Evolutionary conservation across 2,329 filamentous ascomycete species (phyloP).

Genomic region (Neurospora sp.): DNA sequence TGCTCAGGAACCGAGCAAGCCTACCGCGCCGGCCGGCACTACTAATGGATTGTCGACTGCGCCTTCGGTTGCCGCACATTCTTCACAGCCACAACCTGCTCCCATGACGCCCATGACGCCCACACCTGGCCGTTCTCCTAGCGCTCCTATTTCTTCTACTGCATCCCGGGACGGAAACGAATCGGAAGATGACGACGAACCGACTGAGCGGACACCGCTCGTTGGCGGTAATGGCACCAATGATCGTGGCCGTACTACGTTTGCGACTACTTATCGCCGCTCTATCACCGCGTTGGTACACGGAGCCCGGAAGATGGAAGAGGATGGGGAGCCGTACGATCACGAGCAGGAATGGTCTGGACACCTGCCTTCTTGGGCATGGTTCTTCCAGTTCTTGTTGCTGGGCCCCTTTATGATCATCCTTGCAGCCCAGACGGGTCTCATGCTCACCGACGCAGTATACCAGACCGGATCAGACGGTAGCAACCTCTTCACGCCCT

Average conservation of each 20-base stretch:
- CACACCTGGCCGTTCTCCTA: slow-evolving; percentile 27
- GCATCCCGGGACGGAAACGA: slow-evolving; percentile 22
- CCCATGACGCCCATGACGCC: slow-evolving; percentile 32
- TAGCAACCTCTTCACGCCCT: slow-evolving; percentile 59
- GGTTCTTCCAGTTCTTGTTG: slow-evolving; percentile 78
- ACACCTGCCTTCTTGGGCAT: slow-evolving; percentile 70
- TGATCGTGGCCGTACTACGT: slow-evolving; percentile 35
- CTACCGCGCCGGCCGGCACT: background rate
- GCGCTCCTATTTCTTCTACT: slow-evolving; percentile 10
- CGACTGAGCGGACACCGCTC: slow-evolving; percentile 47
- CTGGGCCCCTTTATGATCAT: slow-evolving; percentile 70
- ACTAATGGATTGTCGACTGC: background rate
- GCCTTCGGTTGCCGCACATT: background rate
- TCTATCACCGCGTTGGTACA: slow-evolving; percentile 29
- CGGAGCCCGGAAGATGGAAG: slow-evolving; percentile 13
- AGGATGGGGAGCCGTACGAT: slow-evolving; percentile 39
- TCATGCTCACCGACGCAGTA: slow-evolving; percentile 62
- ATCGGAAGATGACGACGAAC: slow-evolving; percentile 27
- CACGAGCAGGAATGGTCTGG: slow-evolving; percentile 82
- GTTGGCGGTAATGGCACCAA: slow-evolving; percentile 18
- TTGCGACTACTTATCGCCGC: slow-evolving; percentile 46
- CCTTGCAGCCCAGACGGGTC: slow-evolving; percentile 63
- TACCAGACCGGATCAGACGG: slow-evolving; percentile 82
- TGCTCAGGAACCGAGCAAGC: background rate
- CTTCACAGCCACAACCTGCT: background rate